Base-by-base conservation (phyloP, 2,329 filamentous ascomycete species). In the Chlorencoelia australis region DNA sequence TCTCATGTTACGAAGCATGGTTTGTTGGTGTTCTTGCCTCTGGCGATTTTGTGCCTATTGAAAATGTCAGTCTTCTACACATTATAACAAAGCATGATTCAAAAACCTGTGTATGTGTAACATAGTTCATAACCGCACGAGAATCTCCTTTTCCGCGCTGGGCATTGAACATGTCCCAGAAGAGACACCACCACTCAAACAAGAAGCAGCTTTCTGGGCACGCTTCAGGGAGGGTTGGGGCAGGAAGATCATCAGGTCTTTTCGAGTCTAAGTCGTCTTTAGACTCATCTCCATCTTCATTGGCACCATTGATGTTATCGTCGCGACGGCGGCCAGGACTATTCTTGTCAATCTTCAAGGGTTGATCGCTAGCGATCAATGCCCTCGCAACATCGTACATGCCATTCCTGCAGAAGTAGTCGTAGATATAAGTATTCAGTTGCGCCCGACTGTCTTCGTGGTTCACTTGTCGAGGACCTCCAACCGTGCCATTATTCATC, bases 101-200 rank as follows among this genome's bases (percentile, higher is more conserved):
- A 59, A 65, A 54, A 73, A 93, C 88, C 72, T 93, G 83, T 45
- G 81, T 87, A 55, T 93, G 83, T 41, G 71, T 65, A 40, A 93
- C 75, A 59, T 94, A 94, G 64, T 83, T 77, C 45, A 72, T 71
- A 30, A 85, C 79, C 41, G 73, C 71, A 17, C 69, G 78, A 38
- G 71, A 71, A 37, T 73, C 74, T 30, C 54, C 56, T 58, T 77
- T 79, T 52, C 71, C 74, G 54, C 85, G 82, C 56, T 89, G 83
- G 38, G 86, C 85, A 55, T 78, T 78, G 61, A 83, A 93, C 50
- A 96, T 86, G 54, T 98, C 91, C 87, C 87, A 96, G 60, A 98
- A 98, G 35, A 95, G 73, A 55, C 80, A 85, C 67, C 93, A 98
- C 91, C 91, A 98, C 54, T 96, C 91, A 50, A 86, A 82, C n/a